Base-by-base conservation (phyloP, 805 yeast species). In the Priceomyces castillae region DNA sequence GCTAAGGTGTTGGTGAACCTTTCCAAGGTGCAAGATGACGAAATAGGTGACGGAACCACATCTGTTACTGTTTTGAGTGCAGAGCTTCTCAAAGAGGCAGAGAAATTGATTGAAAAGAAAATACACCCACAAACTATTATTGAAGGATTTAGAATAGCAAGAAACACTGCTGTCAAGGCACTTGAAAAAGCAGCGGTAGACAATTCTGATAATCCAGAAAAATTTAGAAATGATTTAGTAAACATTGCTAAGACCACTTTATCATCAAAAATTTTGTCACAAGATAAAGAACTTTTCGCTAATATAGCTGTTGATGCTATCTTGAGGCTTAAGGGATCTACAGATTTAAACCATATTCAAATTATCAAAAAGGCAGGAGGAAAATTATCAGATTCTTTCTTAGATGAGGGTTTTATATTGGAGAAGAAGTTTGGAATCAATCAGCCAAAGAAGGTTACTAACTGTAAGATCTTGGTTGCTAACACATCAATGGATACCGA, bases 1-100 rank as follows among this genome's bases (percentile, higher is more conserved):
- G 99, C 99, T 18, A 88, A 89, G 64, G 90, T 92, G 47, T 72
- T 92, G 53, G 99, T 92, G 42, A 96, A 92, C 62, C 86, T 92
- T 45, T 86, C 97, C 14, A 84, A 95, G 62, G 90, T 96, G 2
- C 99, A 92, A 70, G 99, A 92, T 63, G 96, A 95, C 47, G 98
- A 92, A 65, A 96, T 94, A 51, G 99, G 99, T 47, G 99, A 92
- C 68, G 99, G 99, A 52, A 92, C 99, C 35, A 92, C 99, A 1
- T 85, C 96, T 22, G 99, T 92, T 16, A 87, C 97, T 0, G 84
- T 92, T 25, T 70, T 92, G 45, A 82, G 92, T 34, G 90, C 97
- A 7, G 98, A 94, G 67, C 76, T 94, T 46, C 74, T 94, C 53
- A 81, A 96, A 62, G 97, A 92, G 70, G 97, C 98, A 26, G 97